Conservation (phyloP, 2,329 filamentous ascomycete genomes). For the Fusarium tuaranense region DNA sequence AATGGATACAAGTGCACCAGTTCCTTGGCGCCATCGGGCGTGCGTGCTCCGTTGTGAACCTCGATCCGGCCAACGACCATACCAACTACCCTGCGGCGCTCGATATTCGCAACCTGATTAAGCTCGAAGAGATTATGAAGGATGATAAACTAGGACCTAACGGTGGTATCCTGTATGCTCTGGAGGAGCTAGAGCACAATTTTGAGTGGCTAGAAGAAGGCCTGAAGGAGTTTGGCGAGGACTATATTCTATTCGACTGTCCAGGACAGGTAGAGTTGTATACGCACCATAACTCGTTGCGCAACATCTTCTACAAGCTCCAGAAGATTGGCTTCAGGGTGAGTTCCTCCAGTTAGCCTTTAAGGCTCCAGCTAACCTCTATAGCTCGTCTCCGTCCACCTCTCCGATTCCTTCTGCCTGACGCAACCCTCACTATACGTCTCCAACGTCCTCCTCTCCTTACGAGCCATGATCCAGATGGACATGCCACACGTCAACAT, state of each 20-base stretch:
- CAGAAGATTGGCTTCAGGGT: slow-evolving; percentile 95
- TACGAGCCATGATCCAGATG: slow-evolving; percentile 98
- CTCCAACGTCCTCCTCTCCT: slow-evolving; percentile 90
- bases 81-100: slow-evolving; percentile 90
- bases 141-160: slow-evolving; percentile 93
- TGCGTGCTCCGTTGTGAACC: slow-evolving; percentile 94
- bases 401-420: slow-evolving; percentile 93
- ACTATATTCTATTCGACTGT: slow-evolving; percentile 96
- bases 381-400: slow-evolving; percentile 91
- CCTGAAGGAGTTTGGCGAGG: slow-evolving; percentile 83
- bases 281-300: slow-evolving; percentile 91
- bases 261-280: slow-evolving; percentile 98
- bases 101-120: slow-evolving; percentile 89
- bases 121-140: slow-evolving; percentile 94
- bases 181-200: slow-evolving; percentile 95
- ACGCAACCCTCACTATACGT: slow-evolving; percentile 95
- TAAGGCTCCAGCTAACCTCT: slow-evolving; percentile 27
- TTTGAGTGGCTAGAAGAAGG: slow-evolving; percentile 91
- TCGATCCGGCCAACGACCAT: slow-evolving; percentile 96
- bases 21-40: slow-evolving; percentile 96
- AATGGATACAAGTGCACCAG: slow-evolving; percentile 78
- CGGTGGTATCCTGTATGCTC: slow-evolving; percentile 89
- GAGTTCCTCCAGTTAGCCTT: slow-evolving; percentile 49
- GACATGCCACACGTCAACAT: slow-evolving; percentile 97
- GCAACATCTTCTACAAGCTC: slow-evolving; percentile 90